Conservation (phyloP, 305 asterid genomes). For the Fraxinus sp. region DNA sequence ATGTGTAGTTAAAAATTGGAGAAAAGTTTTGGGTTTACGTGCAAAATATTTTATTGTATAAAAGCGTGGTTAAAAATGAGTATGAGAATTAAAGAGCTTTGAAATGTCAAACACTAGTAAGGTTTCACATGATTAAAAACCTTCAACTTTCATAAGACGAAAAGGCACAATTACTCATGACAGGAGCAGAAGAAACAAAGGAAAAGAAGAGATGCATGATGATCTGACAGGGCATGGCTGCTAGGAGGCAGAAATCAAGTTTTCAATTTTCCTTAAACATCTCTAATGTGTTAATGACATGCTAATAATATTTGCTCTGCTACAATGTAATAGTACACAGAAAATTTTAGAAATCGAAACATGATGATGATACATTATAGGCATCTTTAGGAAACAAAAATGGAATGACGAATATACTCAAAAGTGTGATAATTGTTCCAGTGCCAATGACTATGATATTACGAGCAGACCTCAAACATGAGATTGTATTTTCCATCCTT, state of each 20-base stretch:
- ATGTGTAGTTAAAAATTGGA: background rate
- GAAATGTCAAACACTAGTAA: background rate
- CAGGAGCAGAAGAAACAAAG: background rate
- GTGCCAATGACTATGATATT: background rate
- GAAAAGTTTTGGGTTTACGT: background rate
- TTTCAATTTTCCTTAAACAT: constrained; percentile 15
- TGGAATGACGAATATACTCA: constrained; percentile 2
- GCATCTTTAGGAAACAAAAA: background rate
- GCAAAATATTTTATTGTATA: background rate
- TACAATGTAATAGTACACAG: background rate
- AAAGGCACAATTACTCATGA: background rate
- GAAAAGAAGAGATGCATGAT: background rate
- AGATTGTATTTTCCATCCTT: constrained; percentile 98
- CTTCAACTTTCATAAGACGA: background rate
- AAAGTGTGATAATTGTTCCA: background rate
- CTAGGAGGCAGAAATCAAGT: constrained; percentile 2
- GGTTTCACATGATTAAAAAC: background rate
- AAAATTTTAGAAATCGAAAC: background rate
- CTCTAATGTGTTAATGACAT: constrained; percentile 11
- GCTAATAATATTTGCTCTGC: background rate
- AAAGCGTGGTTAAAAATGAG: background rate
- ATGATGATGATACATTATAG: constrained; percentile 7
- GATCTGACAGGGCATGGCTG: constrained; percentile 1
- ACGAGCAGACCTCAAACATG: constrained; percentile 90
- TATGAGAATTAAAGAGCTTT: background rate